phyloP scores from a whole-genome alignment of 2,329 filamentous ascomycete species.

The Apiospora arundinis region DNA sequence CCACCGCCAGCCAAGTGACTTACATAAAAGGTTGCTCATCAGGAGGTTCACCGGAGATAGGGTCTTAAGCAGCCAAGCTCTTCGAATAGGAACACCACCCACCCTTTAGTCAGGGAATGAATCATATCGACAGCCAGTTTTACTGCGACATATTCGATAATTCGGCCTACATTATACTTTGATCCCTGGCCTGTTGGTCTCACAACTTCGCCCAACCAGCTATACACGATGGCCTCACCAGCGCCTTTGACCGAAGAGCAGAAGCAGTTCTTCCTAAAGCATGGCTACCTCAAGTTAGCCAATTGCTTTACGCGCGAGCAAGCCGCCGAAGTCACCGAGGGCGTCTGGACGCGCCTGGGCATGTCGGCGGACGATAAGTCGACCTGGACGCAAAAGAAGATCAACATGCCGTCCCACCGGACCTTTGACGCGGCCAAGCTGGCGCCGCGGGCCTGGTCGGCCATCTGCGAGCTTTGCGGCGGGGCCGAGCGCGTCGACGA shows the following conservation, averaged over 20 bases:
- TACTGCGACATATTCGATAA: background rate
- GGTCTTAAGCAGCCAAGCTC: background rate
- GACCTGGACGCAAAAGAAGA: slow-evolving; percentile 68
- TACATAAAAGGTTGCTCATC: background rate
- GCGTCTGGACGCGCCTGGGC: slow-evolving; percentile 70
- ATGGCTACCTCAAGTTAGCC: slow-evolving; percentile 61
- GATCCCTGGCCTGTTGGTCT: background rate
- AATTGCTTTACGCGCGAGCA: slow-evolving; percentile 49
- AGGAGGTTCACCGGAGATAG: background rate
- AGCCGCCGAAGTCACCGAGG: slow-evolving; percentile 40
- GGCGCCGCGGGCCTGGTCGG: slow-evolving; percentile 69
- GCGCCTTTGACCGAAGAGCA: slow-evolving; percentile 38
- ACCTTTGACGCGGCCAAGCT: slow-evolving; percentile 60
- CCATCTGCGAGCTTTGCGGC: slow-evolving; percentile 70
- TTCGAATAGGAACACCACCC: background rate
- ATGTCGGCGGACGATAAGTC: slow-evolving; percentile 68
- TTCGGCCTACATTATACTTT: background rate
- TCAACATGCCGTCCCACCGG: slow-evolving; percentile 69
- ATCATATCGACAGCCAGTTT: background rate
- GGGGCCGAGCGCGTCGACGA: slow-evolving; percentile 61
- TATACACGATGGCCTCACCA: slow-evolving; percentile 33
- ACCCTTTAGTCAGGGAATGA: background rate
- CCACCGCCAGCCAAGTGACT: background rate
- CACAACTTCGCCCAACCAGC: too few species aligned
- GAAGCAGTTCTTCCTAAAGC: slow-evolving; percentile 55